Conservation (phyloP, 1,284 basidiomycete genomes). For the Cryptococcus sp. region DNA sequence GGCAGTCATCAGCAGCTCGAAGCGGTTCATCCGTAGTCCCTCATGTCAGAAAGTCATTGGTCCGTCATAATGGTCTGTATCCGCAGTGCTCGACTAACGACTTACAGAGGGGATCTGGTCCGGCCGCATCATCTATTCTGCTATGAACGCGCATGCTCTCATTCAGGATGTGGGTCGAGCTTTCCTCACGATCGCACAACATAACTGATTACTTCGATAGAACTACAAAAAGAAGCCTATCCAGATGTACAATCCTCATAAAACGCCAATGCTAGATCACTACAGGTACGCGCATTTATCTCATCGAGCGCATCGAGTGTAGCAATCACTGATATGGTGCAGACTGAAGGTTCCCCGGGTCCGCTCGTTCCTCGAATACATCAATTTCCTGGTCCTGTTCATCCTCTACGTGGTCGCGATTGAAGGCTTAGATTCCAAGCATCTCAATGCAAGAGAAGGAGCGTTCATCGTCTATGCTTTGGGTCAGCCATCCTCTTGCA, state of each 20-base stretch:
- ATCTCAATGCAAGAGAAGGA: slow-evolving; percentile 66
- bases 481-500: slow-evolving; percentile 49
- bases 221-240: slow-evolving; percentile 90
- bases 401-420: slow-evolving; percentile 78
- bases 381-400: slow-evolving; percentile 80
- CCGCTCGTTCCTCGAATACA: slow-evolving; percentile 82
- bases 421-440: slow-evolving; percentile 66
- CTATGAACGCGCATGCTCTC: slow-evolving; percentile 78
- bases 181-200: neutral
- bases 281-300: slow-evolving; percentile 63
- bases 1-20: slow-evolving; percentile 81
- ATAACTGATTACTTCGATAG: slow-evolving; percentile 54
- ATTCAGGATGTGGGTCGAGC: slow-evolving; percentile 70
- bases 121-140: slow-evolving; percentile 86
- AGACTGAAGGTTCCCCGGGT: slow-evolving; percentile 91
- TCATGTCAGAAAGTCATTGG: slow-evolving; percentile 84
- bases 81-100: slow-evolving; percentile 8
- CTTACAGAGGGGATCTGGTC: slow-evolving; percentile 56
- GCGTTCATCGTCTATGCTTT: slow-evolving; percentile 81
- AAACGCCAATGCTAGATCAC: slow-evolving; percentile 87
- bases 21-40: slow-evolving; percentile 80
- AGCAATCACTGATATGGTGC: neutral
- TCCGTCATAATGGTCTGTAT: slow-evolving; percentile 24
- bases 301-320: slow-evolving; percentile 1
- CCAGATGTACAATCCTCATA: slow-evolving; percentile 91